Base-by-base conservation (phyloP, 352 stramenopile genomes). In the Phytophthora multivora region DNA sequence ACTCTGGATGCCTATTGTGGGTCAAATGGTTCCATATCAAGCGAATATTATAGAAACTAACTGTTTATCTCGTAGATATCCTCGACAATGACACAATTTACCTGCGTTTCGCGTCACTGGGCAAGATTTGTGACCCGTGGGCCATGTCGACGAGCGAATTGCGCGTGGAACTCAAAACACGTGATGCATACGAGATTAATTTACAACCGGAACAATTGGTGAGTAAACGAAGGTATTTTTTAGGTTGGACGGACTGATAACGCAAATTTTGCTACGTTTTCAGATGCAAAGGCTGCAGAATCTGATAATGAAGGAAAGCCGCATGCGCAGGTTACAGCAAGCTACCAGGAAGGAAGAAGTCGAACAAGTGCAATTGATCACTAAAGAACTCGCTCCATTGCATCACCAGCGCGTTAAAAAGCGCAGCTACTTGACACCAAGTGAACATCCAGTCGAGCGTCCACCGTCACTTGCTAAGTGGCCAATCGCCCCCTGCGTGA, bases 131-230 rank as follows among this genome's bases (percentile, higher is more conserved):
- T 23, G 81, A 89, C 38, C 79, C 83, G 9, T 93, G 79, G 73
- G 83, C 81, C 5, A 89, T 93, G 81, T 90, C 81, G 15, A 90
- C 81, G 12, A 93, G 81, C 49, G 83, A 93, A 28, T 60, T 93
- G 8, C 77, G 81, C 1, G 42, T 72, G 8, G 81, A 90, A 38
- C 69, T 93, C 5, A 76, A 86, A 35, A 51, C 61, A 15, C 72
- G 81, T 11, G 72, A 82, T 15, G 79, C 79, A 2, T 93, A 92
- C 66, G 68, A 83, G 46, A 56, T 78, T 25, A 88, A 88, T 13
- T 56, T 88, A 45, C 79, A 86, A 53, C 83, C 83, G 4, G 80
- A 92, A 33, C 67, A 92, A 38, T 71, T 92, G 40, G 79, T 88
- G 51, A 56, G 63, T 47, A 15, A 13, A n/a, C 11, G n/a, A 13